Percentiles rank a stretch among this genome's conserved stretches.
Conservation (phyloP, 2,329 filamentous ascomycete genomes). For the Aureobasidium sp. region DNA sequence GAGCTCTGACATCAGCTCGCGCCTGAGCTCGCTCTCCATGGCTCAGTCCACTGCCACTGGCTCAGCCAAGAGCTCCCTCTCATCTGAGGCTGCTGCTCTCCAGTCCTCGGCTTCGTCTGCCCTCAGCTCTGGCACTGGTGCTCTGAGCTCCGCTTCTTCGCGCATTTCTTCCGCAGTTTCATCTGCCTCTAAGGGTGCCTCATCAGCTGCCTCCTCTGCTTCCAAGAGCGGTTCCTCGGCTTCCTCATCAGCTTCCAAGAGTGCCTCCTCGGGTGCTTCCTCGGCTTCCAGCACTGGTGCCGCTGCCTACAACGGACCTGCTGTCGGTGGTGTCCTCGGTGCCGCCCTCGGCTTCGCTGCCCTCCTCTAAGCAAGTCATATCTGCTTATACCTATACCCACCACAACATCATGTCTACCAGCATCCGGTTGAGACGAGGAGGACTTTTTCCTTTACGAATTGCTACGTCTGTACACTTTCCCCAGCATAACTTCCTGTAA, state of each 20-base stretch:
- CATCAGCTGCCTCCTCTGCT: background rate
- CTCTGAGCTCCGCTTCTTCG: background rate
- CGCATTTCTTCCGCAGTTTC: background rate
- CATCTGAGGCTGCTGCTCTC: conserved; percentile 5
- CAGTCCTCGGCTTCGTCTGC: background rate
- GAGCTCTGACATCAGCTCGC: background rate
- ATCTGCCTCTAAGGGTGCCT: background rate
- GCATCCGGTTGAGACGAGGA: background rate
- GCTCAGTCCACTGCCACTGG: conserved; percentile 6
- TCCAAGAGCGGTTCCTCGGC: background rate
- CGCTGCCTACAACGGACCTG: conserved; percentile 2
- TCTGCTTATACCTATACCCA: background rate
- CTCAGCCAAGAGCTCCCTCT: conserved; percentile 8
- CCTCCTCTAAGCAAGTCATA: conserved; percentile 7
- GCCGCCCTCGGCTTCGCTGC: conserved; percentile 13
- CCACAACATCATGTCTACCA: background rate
- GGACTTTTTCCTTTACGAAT: conserved; percentile 1
- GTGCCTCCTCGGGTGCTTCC: background rate
- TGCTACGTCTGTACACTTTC: background rate
- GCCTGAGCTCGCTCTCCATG: background rate
- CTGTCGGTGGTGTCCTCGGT: conserved; percentile 9
- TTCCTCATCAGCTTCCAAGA: background rate
- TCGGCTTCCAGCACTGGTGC: conserved; percentile 6
- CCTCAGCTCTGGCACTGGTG: background rate
- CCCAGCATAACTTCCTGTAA: conserved; percentile 3